Conservation (phyloP, 2,329 filamentous ascomycete genomes). For the Trichoderma sp. region DNA sequence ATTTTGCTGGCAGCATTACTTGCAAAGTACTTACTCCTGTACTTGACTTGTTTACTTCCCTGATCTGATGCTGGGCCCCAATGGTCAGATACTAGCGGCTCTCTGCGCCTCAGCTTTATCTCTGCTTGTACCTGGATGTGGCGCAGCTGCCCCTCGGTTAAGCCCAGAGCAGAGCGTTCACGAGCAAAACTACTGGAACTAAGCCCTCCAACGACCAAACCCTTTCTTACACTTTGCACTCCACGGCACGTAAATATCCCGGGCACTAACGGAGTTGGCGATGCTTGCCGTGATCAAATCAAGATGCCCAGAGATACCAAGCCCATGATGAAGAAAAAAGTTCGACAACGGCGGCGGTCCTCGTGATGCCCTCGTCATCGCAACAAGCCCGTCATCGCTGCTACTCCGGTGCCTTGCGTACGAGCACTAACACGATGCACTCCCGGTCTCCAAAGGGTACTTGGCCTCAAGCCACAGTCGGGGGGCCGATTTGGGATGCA, state of each 20-base stretch:
- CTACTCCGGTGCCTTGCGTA: background rate
- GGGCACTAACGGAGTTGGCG: background rate
- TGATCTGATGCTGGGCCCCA: background rate
- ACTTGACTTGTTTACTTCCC: background rate
- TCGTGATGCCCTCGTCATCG: background rate
- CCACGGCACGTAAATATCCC: background rate
- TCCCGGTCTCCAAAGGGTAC: background rate
- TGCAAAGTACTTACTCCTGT: background rate
- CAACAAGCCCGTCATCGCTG: background rate
- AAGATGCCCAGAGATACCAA: background rate
- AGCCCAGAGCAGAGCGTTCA: background rate
- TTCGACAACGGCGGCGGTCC: background rate
- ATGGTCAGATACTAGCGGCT: conserved; percentile 13
- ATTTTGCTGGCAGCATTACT: background rate
- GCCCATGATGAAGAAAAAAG: background rate
- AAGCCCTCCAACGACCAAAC: background rate
- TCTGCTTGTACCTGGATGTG: conserved; percentile 16
- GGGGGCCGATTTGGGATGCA: conserved; percentile 11
- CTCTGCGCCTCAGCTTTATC: conserved; percentile 19
- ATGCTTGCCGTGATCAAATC: background rate
- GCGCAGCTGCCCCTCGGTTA: conserved; percentile 10
- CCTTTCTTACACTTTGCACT: background rate
- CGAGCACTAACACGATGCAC: background rate
- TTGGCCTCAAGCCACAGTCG: conserved; percentile 13
- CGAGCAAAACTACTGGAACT: background rate